Evolutionary conservation across 495 filamentous ascomycete species (phyloP).

Genomic region (Penicillium ochrochloron): DNA sequence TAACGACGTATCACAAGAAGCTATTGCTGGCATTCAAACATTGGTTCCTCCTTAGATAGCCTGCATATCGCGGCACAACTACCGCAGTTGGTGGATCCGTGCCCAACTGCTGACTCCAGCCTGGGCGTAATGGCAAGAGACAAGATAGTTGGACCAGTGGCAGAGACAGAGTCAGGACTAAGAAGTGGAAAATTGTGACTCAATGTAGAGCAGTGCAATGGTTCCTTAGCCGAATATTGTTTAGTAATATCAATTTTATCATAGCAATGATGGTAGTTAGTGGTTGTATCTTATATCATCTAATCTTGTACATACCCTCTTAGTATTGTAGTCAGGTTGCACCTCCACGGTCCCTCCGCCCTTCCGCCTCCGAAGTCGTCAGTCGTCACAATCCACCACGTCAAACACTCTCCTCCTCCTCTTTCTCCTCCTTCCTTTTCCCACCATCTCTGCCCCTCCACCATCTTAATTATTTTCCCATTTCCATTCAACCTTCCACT

Average conservation of each 20-base stretch:
- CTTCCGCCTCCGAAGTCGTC: constrained; percentile 48
- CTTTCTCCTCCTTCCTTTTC: constrained; percentile 8
- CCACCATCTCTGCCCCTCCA: constrained; percentile 14
- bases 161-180: not conserved
- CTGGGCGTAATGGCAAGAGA: constrained; percentile 17
- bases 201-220: not conserved
- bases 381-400: constrained; percentile 34
- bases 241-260: not conserved
- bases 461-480: constrained; percentile 1
- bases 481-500: constrained; percentile 7
- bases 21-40: not conserved
- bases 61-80: constrained; percentile 1
- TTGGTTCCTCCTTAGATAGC: not conserved
- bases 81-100: constrained; percentile 3
- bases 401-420: constrained; percentile 25
- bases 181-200: not conserved
- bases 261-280: not conserved
- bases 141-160: constrained; percentile 8
- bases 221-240: not conserved
- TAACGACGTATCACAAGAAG: not conserved
- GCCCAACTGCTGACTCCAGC: constrained; percentile 17
- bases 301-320: not conserved
- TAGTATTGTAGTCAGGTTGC: constrained; percentile 26
- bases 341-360: constrained; percentile 35
- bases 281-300: not conserved